Evolutionary conservation across 2,329 filamentous ascomycete genomes (phyloP), one percentile per base, ranked within the genome.

Genomic region (Chaetomium sp.): DNA sequence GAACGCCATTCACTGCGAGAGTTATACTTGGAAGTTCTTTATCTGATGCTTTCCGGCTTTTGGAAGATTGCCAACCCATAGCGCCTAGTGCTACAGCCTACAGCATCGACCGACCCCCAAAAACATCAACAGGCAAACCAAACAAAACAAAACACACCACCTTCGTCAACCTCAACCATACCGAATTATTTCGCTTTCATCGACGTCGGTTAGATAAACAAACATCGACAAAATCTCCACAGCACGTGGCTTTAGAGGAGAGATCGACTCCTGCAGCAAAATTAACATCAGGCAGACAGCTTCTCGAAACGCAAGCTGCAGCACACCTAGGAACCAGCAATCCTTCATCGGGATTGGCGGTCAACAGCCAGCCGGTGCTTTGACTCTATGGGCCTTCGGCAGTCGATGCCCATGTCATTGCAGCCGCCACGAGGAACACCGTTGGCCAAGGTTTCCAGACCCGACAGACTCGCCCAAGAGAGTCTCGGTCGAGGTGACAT

Each of bases 371-470:
- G 38, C 16, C 6, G 27, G 23, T 29, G 25, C 55, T 21, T 49
- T 31, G 51, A 57, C 42, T 66, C 57, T 62, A 47, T 64, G 61
- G 58, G 29, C n/a, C 49, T 31, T 62, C 60, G 61, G 63, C 23
- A 29, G 45, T 10, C 45, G 54, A 19, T 23, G 56, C 55, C 58
- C 60, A 55, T 45, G 47, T 50, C 21, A 47, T 25, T 31, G 19
- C 51, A 31, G 29, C 35, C n/a, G 51, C 27, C 16, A 50, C 27
- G 56, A 58, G 66, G 63, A 65, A 42, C 16, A 66, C 66, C 66
- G 65, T 70, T 62, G 67, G 66, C 58, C 62, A 51, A 65, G 63
- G 47, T 42, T 60, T 42, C 63, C 58, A 55, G 61, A 35, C 33
- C 59, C 56, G 60, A 56, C 56, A 42, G 54, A 13, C 33, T 56